Evolutionary conservation across 2,329 filamentous ascomycete species (phyloP), one percentile per base, ranked within the genome.

Genomic region (Fusarium nelsonii): DNA sequence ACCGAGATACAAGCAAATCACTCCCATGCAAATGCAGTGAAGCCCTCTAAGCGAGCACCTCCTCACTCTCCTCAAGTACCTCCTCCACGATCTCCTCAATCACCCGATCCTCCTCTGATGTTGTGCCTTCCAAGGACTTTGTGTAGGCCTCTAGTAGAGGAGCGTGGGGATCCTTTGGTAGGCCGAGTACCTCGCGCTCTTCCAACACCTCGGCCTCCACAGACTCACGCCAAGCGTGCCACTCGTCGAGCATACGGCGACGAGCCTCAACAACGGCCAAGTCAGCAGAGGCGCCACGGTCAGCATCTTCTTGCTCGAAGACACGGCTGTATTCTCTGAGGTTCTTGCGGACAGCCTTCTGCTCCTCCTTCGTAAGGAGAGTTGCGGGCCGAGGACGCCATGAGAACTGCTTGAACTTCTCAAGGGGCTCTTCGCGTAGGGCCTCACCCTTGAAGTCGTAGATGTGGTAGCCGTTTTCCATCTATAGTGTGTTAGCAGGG

Each of bases 401-500:
- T 68, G 92, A 82, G 83, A 94, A 93, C 81, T 99, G 96, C 88
- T 97, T 97, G 88, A 99, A 98, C 82, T 97, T 97, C 72, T 99
- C 96, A 62, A 97, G 87, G 52, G 90, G 91, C 81, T 97, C 93
- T 82, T 99, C 97, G 62, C 94, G 91, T 56, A 99, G 89, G 56
- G 91, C 88, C 74, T 92, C 91, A 70, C 96, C 97, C 80, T 90
- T 92, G 88, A 99, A 99, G 79, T 97, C 94, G 87, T 97, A 98
- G 66, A 99, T 84, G 81, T 98, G 95, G 85, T 97, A 99, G 69
- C 96, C 96, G 79, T 98, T 99, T 85, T 99, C 96, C 93, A 98
- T 97, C 93, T 97, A 39, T 3, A 33, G n/a, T 15, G n/a, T n/a
- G 56, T 52, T 26, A 55, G 33, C 45, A 75, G 44, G 65, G 60